Evolutionary conservation across 2,329 filamentous ascomycete species (phyloP).

Genomic region (Beauveria asiatica): DNA sequence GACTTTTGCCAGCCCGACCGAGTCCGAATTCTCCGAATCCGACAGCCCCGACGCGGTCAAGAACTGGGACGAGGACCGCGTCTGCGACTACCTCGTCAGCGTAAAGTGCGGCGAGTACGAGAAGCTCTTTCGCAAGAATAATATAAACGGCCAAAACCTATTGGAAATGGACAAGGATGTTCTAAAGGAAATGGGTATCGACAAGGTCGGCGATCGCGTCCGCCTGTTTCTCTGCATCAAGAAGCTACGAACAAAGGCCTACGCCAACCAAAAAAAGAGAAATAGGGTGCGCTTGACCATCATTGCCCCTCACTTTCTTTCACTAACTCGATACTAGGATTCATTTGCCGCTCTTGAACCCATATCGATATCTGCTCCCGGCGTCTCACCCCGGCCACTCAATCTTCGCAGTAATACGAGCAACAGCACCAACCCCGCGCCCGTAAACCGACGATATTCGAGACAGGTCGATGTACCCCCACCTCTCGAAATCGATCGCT

Average conservation of each 20-base stretch:
- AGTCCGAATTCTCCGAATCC: constrained; percentile 84
- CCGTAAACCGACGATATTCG: constrained; percentile 54
- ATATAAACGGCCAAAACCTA: constrained; percentile 95
- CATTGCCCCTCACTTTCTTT: not conserved
- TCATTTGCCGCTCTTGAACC: constrained; percentile 71
- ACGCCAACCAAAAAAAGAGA: constrained; percentile 70
- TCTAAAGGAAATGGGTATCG: constrained; percentile 95
- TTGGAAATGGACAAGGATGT: constrained; percentile 96
- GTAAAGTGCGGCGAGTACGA: constrained; percentile 95
- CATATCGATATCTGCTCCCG: constrained; percentile 33
- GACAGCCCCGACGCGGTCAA: constrained; percentile 68
- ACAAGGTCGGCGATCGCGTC: constrained; percentile 93
- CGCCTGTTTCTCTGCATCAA: constrained; percentile 82
- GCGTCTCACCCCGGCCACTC: constrained; percentile 44
- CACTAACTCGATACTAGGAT: constrained; percentile 44
- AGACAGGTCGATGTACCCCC: constrained; percentile 46
- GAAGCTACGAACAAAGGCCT: constrained; percentile 68
- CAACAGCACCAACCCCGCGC: constrained; percentile 24
- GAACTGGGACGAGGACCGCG: constrained; percentile 86
- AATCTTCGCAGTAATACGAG: constrained; percentile 40
- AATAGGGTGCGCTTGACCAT: constrained; percentile 59
- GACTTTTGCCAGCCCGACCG: constrained; percentile 71
- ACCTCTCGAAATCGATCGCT: constrained; percentile 28
- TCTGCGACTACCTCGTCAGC: constrained; percentile 81
- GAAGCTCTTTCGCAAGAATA: constrained; percentile 78